Evolutionary conservation across 2,329 filamentous ascomycete genomes (phyloP).

Genomic region (Clarireedia monteithiana): DNA sequence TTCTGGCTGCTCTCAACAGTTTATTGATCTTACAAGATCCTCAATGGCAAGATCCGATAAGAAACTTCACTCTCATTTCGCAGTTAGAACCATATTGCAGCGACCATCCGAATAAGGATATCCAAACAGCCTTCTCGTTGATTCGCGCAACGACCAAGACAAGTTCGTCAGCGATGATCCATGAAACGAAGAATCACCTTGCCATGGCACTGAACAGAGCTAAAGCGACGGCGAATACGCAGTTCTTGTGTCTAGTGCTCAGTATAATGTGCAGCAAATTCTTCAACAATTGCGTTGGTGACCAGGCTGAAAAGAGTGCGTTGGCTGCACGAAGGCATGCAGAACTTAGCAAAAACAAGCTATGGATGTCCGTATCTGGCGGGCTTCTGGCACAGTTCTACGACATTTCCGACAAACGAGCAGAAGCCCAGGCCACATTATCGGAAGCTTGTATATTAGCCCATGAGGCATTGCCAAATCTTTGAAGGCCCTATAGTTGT

Average conservation of each 20-base stretch:
- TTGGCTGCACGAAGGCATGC: constrained; percentile 62
- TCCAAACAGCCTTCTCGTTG: constrained; percentile 71
- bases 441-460: constrained; percentile 34
- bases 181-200: constrained; percentile 72
- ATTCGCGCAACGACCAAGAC: constrained; percentile 61
- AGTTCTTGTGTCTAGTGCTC: constrained; percentile 75
- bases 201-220: constrained; percentile 64
- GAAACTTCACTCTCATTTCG: constrained; percentile 54
- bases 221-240: constrained; percentile 62
- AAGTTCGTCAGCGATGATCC: constrained; percentile 56
- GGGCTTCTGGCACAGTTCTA: constrained; percentile 70
- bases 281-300: constrained; percentile 51
- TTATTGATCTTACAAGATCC: constrained; percentile 66
- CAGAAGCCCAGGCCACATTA: constrained; percentile 39
- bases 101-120: constrained; percentile 63
- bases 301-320: constrained; percentile 71
- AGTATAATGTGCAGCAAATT: constrained; percentile 79
- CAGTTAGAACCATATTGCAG: constrained; percentile 60
- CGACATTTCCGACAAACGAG: constrained; percentile 60
- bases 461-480: constrained; percentile 17
- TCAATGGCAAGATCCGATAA: constrained; percentile 46
- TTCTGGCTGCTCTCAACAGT: constrained; percentile 60
- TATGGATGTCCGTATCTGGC: constrained; percentile 76
- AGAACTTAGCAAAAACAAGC: constrained; percentile 58
- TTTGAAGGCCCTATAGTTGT: not conserved